phyloP scores from a whole-genome alignment of 768 basidiomycete genomes.

The Pholiota conissans region DNA sequence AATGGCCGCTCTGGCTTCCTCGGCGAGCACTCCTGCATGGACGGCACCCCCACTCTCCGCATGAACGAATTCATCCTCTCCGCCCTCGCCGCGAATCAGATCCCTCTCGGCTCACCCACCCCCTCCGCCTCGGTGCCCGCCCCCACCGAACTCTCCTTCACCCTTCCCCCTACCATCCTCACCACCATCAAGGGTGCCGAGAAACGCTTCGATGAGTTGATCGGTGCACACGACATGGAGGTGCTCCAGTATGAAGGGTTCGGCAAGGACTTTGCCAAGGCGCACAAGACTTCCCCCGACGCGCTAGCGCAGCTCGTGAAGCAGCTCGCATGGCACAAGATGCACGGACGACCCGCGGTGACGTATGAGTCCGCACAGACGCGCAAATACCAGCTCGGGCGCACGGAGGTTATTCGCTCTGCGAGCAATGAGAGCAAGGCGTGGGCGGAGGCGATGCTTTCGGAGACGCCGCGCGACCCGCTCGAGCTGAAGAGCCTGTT shows the following conservation, averaged over 20 bases:
- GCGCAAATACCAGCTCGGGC: conserved; percentile 83
- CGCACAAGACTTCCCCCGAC: conserved; percentile 82
- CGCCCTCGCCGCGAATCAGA: conserved; percentile 67
- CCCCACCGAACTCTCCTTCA: conserved; percentile 73
- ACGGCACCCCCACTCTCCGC: conserved; percentile 93
- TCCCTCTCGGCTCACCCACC: conserved; percentile 62
- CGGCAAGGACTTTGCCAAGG: conserved; percentile 87
- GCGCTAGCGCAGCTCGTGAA: conserved; percentile 95
- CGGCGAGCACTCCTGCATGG: conserved; percentile 86
- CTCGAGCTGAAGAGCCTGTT: conserved; percentile 63
- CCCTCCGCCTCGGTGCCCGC: conserved; percentile 43
- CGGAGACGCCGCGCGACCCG: conserved; percentile 31
- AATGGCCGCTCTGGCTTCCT: conserved; percentile 95
- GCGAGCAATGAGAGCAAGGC: conserved; percentile 80
- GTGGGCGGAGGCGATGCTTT: conserved; percentile 90
- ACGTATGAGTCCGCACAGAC: conserved; percentile 96
- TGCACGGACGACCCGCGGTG: conserved; percentile 71
- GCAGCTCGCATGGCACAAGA: conserved; percentile 93
- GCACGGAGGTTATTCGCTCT: conserved; percentile 94
- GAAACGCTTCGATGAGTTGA: conserved; percentile 70
- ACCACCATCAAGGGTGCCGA: conserved; percentile 59
- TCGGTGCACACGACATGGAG: conserved; percentile 79
- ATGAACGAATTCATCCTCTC: conserved; percentile 93
- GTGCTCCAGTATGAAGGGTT: conserved; percentile 86
- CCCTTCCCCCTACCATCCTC: conserved; percentile 54